phyloP scores from a whole-genome alignment of 1,284 basidiomycete species.

The Omphalotus olearius region DNA sequence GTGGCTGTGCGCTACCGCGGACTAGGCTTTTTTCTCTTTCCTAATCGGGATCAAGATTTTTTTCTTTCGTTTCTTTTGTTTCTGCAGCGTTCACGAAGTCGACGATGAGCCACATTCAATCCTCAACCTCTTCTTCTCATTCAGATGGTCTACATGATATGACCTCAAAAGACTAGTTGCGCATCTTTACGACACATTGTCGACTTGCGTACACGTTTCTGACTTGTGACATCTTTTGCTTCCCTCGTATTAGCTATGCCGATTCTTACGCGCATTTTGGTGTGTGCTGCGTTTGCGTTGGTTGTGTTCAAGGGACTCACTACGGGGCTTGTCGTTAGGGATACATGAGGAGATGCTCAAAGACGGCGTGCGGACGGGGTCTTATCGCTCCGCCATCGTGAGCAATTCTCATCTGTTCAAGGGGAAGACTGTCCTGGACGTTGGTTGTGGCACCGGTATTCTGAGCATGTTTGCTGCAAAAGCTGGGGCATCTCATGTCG shows the following conservation, averaged over 20 bases:
- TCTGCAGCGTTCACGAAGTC: conserved; percentile 1
- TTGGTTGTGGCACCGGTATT: conserved; percentile 98
- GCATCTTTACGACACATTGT: conserved; percentile 27
- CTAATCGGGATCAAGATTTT: too few relatives aligned
- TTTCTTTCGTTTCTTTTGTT: background rate
- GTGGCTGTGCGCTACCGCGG: too few relatives aligned
- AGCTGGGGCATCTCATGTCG: conserved; percentile 95
- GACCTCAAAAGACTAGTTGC: conserved; percentile 83
- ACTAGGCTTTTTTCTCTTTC: too few relatives aligned
- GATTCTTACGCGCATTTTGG: conserved; percentile 95
- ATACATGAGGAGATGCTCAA: conserved; percentile 99
- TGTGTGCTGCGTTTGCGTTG: conserved; percentile 31
- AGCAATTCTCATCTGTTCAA: conserved; percentile 97
- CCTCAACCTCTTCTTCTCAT: conserved; percentile 19
- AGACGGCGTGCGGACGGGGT: conserved; percentile 92
- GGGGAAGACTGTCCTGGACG: conserved; percentile 94
- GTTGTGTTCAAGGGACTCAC: background rate
- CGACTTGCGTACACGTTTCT: conserved; percentile 16
- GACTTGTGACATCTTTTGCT: conserved; percentile 28
- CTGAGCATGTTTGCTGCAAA: conserved; percentile 99
- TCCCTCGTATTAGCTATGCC: conserved; percentile 59
- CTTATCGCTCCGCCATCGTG: conserved; percentile 93
- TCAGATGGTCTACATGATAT: conserved; percentile 39
- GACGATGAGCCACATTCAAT: conserved; percentile 7
- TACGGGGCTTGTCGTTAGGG: conserved; percentile 40